A percentile compares a stretch with the other conserved stretches of the same genome.
These are phyloP conservation scores for Hylodesmum podocarpum DNA, from an alignment of 306 rosid genomes.

Conservation along the genomic window DNA sequence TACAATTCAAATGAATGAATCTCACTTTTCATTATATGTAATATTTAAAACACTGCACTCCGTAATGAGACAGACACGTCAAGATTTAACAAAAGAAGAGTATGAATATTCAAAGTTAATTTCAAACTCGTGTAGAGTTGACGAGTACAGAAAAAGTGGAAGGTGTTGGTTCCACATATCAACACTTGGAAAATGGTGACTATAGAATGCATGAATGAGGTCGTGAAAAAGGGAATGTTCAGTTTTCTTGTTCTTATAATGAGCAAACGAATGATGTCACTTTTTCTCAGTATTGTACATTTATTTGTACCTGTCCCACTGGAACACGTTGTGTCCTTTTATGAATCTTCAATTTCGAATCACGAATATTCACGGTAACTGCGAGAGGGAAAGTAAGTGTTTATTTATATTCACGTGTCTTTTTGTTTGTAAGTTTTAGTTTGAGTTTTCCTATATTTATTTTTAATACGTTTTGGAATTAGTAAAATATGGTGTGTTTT, in stretches of 20 bases:
- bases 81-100: not conserved
- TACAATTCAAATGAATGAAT: not conserved
- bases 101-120: not conserved
- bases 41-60: not conserved
- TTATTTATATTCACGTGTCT: no score
- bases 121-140: not conserved
- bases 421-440: no score
- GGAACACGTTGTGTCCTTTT: not conserved
- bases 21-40: not conserved
- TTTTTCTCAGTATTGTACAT: not conserved
- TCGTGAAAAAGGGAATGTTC: constrained; percentile 27
- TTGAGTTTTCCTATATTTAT: no score
- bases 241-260: constrained; percentile 8
- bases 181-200: not conserved
- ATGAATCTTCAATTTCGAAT: constrained; percentile 33
- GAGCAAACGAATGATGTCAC: constrained; percentile 37
- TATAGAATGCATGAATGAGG: constrained; percentile 28
- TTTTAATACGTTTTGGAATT: no score
- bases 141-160: not conserved
- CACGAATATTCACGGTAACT: constrained; percentile 31
- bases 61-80: not conserved
- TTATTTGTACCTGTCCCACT: not conserved
- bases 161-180: constrained; percentile 16
- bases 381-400: not conserved
- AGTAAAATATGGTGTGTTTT: no score